Percentiles rank a stretch among this genome's conserved stretches.
These are phyloP conservation scores for Cladobotryum mycophilum DNA, from an alignment of 2,329 filamentous ascomycete species.

Conservation along the genomic window DNA sequence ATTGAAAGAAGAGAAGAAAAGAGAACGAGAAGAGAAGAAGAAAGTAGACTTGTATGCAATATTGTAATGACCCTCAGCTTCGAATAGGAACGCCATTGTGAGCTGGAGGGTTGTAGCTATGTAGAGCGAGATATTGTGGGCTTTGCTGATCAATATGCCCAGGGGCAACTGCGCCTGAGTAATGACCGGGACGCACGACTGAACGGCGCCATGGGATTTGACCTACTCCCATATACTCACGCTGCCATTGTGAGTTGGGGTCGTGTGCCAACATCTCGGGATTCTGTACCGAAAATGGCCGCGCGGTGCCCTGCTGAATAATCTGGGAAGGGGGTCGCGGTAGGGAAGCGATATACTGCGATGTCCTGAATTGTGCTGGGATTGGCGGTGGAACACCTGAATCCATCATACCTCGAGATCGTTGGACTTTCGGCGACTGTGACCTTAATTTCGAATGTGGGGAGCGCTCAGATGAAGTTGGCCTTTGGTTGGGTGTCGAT, in stretches of 20 bases:
- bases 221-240: constrained; percentile 1
- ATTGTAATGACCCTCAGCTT: constrained; percentile 28
- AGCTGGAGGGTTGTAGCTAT: constrained; percentile 54
- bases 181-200: constrained; percentile 28
- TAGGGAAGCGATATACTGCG: neutral
- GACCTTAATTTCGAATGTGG: constrained; percentile 14
- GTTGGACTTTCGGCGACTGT: constrained; percentile 10
- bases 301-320: too few species aligned
- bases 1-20: too few species aligned
- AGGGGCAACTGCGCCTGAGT: constrained; percentile 30
- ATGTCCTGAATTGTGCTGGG: constrained; percentile 6
- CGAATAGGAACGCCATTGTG: constrained; percentile 51
- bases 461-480: constrained; percentile 13
- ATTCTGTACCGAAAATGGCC: neutral
- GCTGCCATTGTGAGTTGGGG: constrained; percentile 1
- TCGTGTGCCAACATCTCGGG: neutral
- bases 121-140: constrained; percentile 45
- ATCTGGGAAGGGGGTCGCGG: neutral
- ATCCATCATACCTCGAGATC: constrained; percentile 7
- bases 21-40: neutral
- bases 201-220: constrained; percentile 22
- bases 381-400: constrained; percentile 9
- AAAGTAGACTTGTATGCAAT: neutral
- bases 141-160: constrained; percentile 11
- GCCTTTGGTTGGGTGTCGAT: constrained; percentile 12